Base-by-base conservation (phyloP, 78 protist species). In the Monocercomonoides exilis region DNA sequence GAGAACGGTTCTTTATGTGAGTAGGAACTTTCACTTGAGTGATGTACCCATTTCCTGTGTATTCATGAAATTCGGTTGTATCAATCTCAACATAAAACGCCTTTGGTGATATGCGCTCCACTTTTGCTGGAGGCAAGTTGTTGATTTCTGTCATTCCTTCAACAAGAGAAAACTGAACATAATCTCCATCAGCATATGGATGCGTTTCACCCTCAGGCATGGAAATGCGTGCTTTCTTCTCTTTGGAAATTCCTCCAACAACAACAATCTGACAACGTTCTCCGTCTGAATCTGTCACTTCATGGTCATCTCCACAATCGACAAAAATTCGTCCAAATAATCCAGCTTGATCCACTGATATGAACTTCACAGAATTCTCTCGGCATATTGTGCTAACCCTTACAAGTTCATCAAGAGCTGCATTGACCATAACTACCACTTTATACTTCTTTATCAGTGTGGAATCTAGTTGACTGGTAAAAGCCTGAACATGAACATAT, bases 1-100 rank as follows among this genome's bases (percentile, higher is more conserved):
- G n/a, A n/a, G n/a, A n/a, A n/a, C n/a, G n/a, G n/a, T n/a, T n/a
- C n/a, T n/a, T n/a, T n/a, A n/a, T n/a, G n/a, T n/a, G n/a, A n/a
- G n/a, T n/a, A n/a, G n/a, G n/a, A n/a, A n/a, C n/a, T n/a, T 96
- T 96, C 45, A 96, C 98, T 54, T 96, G 96, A 6, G 89, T 91
- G 34, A 89, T 90, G 77, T 91, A 90, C 33, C 99, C 99, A 44
- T 98, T 97, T 0, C 70, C 0, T 6, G 38, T 80, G 87, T 96
- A 94, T 1, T 38, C 34, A 35, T 63, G 1, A 2, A 81, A 45
- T 43, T 33, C 29, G 3, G 91, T 42, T 21, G 97, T 92, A 85
- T 96, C 97, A 33, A 91, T 21, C 82, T 79, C 95, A 80, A 95
- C 90, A 44, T 88, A 29, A 84, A 96, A 94, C 41, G 82, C 46